Percentiles rank a stretch among this genome's conserved stretches.
Evolutionary conservation across 2,329 filamentous ascomycete species (phyloP).

Genomic region (Lachnellula arida): DNA sequence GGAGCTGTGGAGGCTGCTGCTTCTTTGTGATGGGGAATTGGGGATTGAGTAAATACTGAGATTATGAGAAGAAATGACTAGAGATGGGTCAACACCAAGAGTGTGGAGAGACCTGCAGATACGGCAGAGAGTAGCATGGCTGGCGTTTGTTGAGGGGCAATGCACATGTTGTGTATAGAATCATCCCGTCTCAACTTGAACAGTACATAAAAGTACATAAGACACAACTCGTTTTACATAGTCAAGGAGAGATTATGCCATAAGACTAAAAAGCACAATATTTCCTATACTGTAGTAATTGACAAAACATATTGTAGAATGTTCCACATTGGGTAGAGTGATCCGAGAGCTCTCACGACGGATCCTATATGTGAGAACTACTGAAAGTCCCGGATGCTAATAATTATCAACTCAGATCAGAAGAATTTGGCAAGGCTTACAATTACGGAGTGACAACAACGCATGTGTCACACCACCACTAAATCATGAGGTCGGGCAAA

Average conservation of each 20-base stretch:
- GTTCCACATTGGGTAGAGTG: too few relatives aligned
- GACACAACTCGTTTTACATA: conserved; percentile 1
- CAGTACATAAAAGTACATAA: conserved; percentile 6
- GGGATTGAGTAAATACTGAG: background rate
- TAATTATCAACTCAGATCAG: too few relatives aligned
- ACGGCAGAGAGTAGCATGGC: conserved; percentile 3
- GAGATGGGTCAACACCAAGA: conserved; percentile 5
- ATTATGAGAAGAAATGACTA: background rate
- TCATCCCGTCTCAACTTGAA: background rate
- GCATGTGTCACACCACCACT: too few relatives aligned
- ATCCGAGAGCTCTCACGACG: too few relatives aligned
- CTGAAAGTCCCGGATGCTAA: too few relatives aligned
- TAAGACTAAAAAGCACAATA: too few relatives aligned
- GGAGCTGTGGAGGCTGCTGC: conserved; percentile 58
- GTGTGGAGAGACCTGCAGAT: conserved; percentile 1
- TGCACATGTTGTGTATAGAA: conserved; percentile 9
- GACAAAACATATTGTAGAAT: too few relatives aligned
- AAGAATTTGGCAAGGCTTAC: too few relatives aligned
- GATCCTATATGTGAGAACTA: too few relatives aligned
- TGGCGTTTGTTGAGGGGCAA: conserved; percentile 8
- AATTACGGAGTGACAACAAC: too few relatives aligned
- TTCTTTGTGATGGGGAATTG: conserved; percentile 18
- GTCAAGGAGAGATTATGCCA: background rate
- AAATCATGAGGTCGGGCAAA: too few relatives aligned
- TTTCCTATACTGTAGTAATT: too few relatives aligned